phyloP scores from a whole-genome alignment of 176 grass and related monocot species.

The Secale cereale region DNA sequence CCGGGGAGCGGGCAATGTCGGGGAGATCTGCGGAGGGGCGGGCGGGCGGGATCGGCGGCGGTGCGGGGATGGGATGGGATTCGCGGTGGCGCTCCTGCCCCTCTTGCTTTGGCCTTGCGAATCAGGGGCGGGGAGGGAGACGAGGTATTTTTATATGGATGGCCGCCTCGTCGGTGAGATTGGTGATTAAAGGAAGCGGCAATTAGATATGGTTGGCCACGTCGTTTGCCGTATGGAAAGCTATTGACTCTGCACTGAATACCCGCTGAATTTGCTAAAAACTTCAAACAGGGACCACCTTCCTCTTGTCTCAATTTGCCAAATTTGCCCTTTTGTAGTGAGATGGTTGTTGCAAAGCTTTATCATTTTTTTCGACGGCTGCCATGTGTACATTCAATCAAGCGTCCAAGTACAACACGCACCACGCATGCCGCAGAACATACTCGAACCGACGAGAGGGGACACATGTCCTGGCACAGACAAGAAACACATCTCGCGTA shows the following conservation, averaged over 20 bases:
- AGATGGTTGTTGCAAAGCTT: background rate
- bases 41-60: conserved; percentile 23
- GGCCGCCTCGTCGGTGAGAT: conserved; percentile 42
- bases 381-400: background rate
- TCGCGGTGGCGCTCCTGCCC: conserved; percentile 25
- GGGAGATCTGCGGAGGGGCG: conserved; percentile 34
- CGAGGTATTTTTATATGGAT: conserved; percentile 34
- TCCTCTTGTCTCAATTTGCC: background rate
- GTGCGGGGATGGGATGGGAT: background rate
- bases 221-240: background rate
- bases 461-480: background rate
- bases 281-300: background rate
- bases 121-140: conserved; percentile 35
- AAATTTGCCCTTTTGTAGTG: background rate
- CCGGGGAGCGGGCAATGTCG: conserved; percentile 10
- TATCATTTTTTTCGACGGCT: background rate
- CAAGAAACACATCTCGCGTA: background rate
- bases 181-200: background rate
- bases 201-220: conserved; percentile 8
- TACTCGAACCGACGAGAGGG: background rate
- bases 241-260: conserved; percentile 22
- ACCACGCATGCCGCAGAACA: background rate
- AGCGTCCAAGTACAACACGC: background rate
- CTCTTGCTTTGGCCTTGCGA: conserved; percentile 21
- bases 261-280: background rate